Conservation (phyloP, 169 alveolate species). For the Eimeria falciformis region DNA sequence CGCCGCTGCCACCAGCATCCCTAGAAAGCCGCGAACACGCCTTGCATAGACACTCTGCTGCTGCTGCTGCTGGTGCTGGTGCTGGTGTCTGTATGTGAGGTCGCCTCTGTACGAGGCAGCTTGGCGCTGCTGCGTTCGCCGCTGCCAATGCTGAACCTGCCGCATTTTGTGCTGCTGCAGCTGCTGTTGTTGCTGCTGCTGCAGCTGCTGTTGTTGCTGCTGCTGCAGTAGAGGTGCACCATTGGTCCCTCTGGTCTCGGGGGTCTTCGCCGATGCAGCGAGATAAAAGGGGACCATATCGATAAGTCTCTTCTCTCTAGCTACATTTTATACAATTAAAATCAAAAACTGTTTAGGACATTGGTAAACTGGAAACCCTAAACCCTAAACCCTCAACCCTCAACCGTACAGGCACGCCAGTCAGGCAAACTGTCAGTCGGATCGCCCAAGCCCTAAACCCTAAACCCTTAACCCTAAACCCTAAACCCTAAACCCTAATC, state of each 20-base stretch:
- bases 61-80: not conserved
- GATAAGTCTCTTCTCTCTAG: no score
- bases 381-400: not conserved
- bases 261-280: no score
- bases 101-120: not conserved
- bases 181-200: not conserved
- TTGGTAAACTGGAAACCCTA: not conserved
- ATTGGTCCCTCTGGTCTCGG: not conserved
- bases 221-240: not conserved
- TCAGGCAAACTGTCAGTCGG: not conserved
- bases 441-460: not conserved
- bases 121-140: not conserved
- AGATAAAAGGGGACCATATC: no score
- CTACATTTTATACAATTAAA: no score
- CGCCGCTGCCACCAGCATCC: not conserved
- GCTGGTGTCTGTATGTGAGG: not conserved
- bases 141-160: not conserved
- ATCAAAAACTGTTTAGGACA: no score
- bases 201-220: not conserved
- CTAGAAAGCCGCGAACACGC: not conserved
- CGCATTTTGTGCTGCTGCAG: not conserved
- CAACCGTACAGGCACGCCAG: no score
- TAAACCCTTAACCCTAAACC: no score
- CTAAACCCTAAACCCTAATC: not conserved
- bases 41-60: not conserved